phyloP scores from a whole-genome alignment of 169 alveolate species.

The Plasmodium yoelii region DNA sequence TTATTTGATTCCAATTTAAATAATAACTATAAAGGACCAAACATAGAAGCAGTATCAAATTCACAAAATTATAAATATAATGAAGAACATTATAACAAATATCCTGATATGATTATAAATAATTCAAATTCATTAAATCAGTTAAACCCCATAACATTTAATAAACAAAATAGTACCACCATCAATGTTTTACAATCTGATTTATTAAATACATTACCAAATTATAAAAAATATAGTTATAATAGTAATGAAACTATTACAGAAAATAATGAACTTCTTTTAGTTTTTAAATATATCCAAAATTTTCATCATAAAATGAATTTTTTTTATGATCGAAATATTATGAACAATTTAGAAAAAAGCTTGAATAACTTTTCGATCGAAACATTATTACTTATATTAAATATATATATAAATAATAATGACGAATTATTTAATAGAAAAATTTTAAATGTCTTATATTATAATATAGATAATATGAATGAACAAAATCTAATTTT shows the following conservation, averaged over 20 bases:
- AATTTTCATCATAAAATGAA: slow-evolving; percentile 58
- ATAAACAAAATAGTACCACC: not conserved
- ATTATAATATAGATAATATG: slow-evolving; percentile 47
- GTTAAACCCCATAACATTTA: not conserved
- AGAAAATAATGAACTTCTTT: slow-evolving; percentile 33
- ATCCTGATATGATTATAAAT: not conserved
- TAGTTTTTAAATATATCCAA: slow-evolving; percentile 67
- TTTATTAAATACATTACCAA: not conserved
- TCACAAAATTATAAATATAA: not conserved
- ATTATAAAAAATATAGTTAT: not conserved
- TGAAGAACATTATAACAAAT: not conserved
- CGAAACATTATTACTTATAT: slow-evolving; percentile 32
- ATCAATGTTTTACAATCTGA: not conserved
- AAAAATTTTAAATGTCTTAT: slow-evolving; percentile 8
- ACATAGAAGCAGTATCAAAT: not conserved
- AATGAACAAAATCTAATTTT: slow-evolving; percentile 32
- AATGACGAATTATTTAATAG: slow-evolving; percentile 11
- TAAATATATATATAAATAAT: slow-evolving; percentile 38
- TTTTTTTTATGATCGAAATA: slow-evolving; percentile 34
- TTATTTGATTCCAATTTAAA: not conserved
- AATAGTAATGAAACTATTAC: not conserved
- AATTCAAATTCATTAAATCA: not conserved
- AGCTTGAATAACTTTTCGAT: slow-evolving; percentile 30
- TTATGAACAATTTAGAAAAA: slow-evolving; percentile 26
- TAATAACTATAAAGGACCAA: not conserved